Conservation (phyloP, 2,329 filamentous ascomycete species). For the Pseudocercospora vitis region DNA sequence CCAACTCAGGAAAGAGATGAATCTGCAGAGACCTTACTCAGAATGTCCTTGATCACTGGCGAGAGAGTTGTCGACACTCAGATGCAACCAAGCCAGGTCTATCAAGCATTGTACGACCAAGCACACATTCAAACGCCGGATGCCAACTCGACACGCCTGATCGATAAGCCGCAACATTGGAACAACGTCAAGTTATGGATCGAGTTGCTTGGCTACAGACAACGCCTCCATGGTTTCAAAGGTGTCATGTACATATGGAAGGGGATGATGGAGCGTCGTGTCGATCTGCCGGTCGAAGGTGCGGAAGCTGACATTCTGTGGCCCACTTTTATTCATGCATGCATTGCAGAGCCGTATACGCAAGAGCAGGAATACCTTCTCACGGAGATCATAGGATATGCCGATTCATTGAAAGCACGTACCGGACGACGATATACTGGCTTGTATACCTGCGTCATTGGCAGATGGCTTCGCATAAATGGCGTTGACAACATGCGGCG, state of each 20-base stretch:
- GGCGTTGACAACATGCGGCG: not conserved
- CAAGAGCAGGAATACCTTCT: not conserved
- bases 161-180: conserved; percentile 35
- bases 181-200: conserved; percentile 43
- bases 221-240: conserved; percentile 42
- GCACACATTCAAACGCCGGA: conserved; percentile 30
- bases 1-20: conserved; percentile 2
- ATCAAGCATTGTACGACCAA: conserved; percentile 33
- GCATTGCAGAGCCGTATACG: conserved; percentile 25
- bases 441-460: conserved; percentile 50
- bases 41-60: conserved; percentile 13
- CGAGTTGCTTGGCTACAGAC: conserved; percentile 42
- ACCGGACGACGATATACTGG: conserved; percentile 31
- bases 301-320: conserved; percentile 47
- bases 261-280: conserved; percentile 38
- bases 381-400: conserved; percentile 11
- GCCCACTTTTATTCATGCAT: conserved; percentile 46
- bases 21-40: conserved; percentile 19
- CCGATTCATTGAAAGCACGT: conserved; percentile 4
- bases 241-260: conserved; percentile 50
- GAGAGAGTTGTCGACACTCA: not conserved
- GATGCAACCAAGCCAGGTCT: not conserved
- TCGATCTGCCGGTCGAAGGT: conserved; percentile 44
- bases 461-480: conserved; percentile 39
- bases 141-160: conserved; percentile 28